Evolutionary conservation across 2,329 filamentous ascomycete genomes (phyloP).

Genomic region (Parastagonospora avenae): DNA sequence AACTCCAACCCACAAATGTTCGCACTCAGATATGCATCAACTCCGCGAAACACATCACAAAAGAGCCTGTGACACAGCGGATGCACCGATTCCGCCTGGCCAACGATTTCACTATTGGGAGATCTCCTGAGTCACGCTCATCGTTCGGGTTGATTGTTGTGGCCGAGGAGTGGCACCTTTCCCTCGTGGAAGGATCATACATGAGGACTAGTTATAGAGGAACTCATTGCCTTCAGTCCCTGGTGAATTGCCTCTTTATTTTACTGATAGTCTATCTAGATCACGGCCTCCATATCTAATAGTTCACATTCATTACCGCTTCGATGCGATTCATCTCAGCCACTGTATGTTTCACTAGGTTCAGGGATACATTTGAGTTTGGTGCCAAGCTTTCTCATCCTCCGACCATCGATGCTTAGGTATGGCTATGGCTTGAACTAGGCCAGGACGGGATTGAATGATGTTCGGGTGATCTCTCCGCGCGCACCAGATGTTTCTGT

Average conservation of each 20-base stretch:
- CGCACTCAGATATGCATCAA: constrained; percentile 19
- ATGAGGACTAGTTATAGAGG: no score
- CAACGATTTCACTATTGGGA: constrained; percentile 5
- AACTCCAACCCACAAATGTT: constrained; percentile 22
- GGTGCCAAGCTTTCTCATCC: constrained; percentile 30
- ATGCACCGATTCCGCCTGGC: constrained; percentile 3
- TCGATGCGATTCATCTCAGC: constrained; percentile 16
- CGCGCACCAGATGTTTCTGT: background rate
- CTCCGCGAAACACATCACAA: constrained; percentile 11
- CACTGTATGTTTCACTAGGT: constrained; percentile 27
- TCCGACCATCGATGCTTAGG: constrained; percentile 28
- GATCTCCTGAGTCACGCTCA: background rate
- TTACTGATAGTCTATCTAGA: no score
- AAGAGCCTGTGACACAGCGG: background rate
- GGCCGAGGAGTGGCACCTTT: no score
- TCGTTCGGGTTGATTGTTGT: background rate
- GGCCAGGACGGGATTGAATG: constrained; percentile 1
- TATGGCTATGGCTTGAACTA: constrained; percentile 8
- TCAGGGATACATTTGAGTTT: constrained; percentile 21
- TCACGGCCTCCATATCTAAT: no score
- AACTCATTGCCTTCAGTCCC: no score
- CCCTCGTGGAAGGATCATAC: no score
- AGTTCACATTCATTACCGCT: background rate
- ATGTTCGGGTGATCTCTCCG: background rate
- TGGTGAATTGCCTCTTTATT: no score